Conservation (phyloP, 352 stramenopile species). For the Globisporangium viniferum region DNA sequence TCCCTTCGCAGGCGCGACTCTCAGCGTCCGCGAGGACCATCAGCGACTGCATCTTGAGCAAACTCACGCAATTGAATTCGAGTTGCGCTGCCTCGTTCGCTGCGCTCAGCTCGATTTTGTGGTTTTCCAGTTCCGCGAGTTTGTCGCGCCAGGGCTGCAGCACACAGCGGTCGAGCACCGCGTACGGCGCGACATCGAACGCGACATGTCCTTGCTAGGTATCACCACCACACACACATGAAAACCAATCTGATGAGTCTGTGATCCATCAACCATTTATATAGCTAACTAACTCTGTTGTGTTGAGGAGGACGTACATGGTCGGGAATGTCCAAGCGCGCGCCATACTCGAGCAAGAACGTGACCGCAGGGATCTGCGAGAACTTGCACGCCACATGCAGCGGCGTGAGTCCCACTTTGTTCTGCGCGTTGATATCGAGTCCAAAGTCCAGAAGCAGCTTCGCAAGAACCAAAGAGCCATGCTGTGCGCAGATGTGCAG, state of each 20-base stretch:
- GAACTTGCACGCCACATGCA: slow-evolving; percentile 61
- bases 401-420: slow-evolving; percentile 53
- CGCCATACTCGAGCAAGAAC: slow-evolving; percentile 35
- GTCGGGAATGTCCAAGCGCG: slow-evolving; percentile 47
- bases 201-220: slow-evolving; percentile 36
- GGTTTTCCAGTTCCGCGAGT: slow-evolving; percentile 15
- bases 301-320: slow-evolving; percentile 22
- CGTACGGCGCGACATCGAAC: slow-evolving; percentile 50
- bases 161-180: slow-evolving; percentile 37
- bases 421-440: slow-evolving; percentile 38
- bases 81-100: slow-evolving; percentile 14
- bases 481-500: slow-evolving; percentile 59
- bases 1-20: slow-evolving; percentile 27
- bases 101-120: slow-evolving; percentile 20
- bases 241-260: background rate
- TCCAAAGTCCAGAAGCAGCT: slow-evolving; percentile 37
- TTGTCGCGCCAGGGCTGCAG: slow-evolving; percentile 28
- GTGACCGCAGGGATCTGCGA: slow-evolving; percentile 29
- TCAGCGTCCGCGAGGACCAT: slow-evolving; percentile 45
- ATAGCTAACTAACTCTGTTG: background rate
- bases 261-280: background rate
- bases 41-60: slow-evolving; percentile 18
- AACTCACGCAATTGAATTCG: slow-evolving; percentile 17
- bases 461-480: slow-evolving; percentile 35
- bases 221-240: background rate